Evolutionary conservation across 148 eudicot species (phyloP).

Genomic region (Amaranthus palmeri): DNA sequence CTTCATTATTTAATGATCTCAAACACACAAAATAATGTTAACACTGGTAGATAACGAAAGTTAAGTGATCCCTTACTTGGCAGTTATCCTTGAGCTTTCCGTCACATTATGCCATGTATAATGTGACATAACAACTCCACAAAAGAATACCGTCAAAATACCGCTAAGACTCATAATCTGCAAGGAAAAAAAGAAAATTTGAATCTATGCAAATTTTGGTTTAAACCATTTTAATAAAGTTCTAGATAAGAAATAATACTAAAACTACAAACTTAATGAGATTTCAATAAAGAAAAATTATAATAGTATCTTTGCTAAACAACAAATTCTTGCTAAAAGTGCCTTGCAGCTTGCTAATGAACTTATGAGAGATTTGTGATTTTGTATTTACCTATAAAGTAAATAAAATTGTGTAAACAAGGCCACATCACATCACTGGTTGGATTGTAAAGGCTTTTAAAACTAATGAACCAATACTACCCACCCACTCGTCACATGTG

Average conservation of each 20-base stretch:
- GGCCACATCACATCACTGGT: no score
- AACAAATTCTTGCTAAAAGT: not conserved
- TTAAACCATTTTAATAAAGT: no score
- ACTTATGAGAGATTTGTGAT: no score
- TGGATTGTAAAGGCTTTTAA: no score
- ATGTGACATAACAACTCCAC: conserved; percentile 61
- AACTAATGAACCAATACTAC: no score
- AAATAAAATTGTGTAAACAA: no score
- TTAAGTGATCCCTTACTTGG: conserved; percentile 48
- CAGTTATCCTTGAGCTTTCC: conserved; percentile 68
- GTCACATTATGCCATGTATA: conserved; percentile 86
- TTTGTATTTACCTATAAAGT: no score
- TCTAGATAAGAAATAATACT: no score
- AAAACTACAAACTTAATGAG: not conserved
- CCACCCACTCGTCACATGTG: no score
- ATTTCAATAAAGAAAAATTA: not conserved
- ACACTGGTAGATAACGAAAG: conserved; percentile 2
- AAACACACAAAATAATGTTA: not conserved
- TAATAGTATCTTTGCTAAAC: not conserved
- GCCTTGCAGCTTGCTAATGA: no score
- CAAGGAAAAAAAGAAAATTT: conserved; percentile 21
- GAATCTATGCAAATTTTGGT: not conserved
- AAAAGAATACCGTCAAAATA: conserved; percentile 52
- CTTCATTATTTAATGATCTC: no score
- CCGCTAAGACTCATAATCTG: conserved; percentile 71